A percentile compares a stretch with the other conserved stretches of the same genome.
phyloP scores from a whole-genome alignment of 2,329 filamentous ascomycete species.

The Sporothrix pallida region DNA sequence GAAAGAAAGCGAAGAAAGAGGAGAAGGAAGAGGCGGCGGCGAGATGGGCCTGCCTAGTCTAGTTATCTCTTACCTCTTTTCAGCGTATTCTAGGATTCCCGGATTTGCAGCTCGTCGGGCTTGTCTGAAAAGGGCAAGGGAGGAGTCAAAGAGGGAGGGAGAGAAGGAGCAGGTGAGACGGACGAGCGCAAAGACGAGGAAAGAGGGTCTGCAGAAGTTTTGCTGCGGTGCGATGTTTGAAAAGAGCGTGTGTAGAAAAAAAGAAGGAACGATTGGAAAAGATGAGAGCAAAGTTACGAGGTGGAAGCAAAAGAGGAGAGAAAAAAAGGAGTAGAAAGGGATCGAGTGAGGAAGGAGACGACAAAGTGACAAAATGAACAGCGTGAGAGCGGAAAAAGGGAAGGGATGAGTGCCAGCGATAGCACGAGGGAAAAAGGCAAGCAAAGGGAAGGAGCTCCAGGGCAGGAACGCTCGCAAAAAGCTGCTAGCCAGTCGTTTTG shows the following conservation, averaged over 20 bases:
- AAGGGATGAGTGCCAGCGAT: slow-evolving; percentile 20
- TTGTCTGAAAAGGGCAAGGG: slow-evolving; percentile 33
- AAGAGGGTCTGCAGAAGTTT: neutral
- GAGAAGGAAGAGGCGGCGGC: slow-evolving; percentile 11
- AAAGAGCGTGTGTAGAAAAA: slow-evolving; percentile 18
- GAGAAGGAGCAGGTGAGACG: slow-evolving; percentile 19
- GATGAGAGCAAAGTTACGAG: neutral
- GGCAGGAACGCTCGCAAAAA: slow-evolving; percentile 20
- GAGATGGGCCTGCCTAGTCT: slow-evolving; percentile 25
- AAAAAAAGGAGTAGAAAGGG: neutral
- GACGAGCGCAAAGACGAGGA: neutral
- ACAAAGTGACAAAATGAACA: neutral
- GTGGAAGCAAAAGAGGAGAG: neutral
- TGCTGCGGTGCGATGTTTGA: neutral
- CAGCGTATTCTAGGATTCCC: slow-evolving; percentile 5
- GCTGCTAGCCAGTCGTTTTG: slow-evolving; percentile 34
- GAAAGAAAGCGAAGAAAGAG: slow-evolving; percentile 7
- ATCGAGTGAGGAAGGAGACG: neutral
- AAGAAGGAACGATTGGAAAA: neutral
- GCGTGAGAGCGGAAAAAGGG: slow-evolving; percentile 20
- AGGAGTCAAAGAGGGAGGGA: slow-evolving; percentile 3
- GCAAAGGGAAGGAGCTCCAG: slow-evolving; percentile 26
- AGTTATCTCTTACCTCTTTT: slow-evolving; percentile 12
- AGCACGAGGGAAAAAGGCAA: slow-evolving; percentile 19
- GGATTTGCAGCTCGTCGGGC: slow-evolving; percentile 22